Evolutionary conservation across 2,329 filamentous ascomycete genomes (phyloP).

Genomic region (Macroventuria anomochaeta): DNA sequence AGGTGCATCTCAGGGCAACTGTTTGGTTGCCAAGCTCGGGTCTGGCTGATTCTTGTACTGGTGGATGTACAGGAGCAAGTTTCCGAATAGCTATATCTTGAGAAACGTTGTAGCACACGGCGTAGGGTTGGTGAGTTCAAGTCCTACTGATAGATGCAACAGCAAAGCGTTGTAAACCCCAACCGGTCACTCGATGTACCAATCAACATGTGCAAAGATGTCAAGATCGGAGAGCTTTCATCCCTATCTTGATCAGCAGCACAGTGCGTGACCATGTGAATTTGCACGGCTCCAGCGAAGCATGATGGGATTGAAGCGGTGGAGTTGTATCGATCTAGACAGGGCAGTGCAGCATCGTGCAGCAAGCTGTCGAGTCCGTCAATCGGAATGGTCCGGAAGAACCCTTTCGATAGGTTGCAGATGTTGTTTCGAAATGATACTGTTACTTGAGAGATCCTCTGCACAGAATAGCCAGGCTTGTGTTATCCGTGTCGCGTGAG

Average conservation of each 20-base stretch:
- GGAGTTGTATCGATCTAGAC: not conserved
- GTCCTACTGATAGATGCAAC: no score
- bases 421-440: not conserved
- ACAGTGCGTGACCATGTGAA: not conserved
- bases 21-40: not conserved
- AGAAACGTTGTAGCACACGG: no score
- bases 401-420: not conserved
- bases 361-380: not conserved
- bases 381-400: not conserved
- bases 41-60: no score
- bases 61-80: no score
- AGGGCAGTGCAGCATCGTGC: slow-evolving; percentile 6
- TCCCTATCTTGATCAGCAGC: not conserved
- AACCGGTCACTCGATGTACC: not conserved
- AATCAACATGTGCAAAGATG: not conserved
- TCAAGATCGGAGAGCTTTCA: not conserved
- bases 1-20: not conserved
- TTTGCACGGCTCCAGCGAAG: not conserved
- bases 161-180: no score
- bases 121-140: no score
- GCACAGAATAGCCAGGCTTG: not conserved
- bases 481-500: not conserved
- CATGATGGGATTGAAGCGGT: not conserved
- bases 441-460: not conserved
- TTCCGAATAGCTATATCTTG: no score